phyloP scores from a whole-genome alignment of 371 early-diverging fungal genomes.

The Coemansia sp. region DNA sequence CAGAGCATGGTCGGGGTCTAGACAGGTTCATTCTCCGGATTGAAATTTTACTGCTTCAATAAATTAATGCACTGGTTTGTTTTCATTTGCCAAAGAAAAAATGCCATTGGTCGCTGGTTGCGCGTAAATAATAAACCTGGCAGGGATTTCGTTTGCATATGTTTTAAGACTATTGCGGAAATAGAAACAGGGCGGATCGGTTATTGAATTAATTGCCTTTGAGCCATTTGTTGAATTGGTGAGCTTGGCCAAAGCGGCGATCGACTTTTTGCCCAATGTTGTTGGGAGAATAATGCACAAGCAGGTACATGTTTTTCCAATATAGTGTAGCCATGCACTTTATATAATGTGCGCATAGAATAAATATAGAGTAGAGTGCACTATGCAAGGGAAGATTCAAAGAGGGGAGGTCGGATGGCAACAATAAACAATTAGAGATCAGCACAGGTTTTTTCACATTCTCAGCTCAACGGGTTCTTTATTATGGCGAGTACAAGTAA shows the following conservation, averaged over 20 bases:
- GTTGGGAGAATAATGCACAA: neutral
- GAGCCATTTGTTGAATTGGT: neutral
- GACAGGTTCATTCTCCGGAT: constrained; percentile 3
- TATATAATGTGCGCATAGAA: neutral
- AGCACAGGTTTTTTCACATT: neutral
- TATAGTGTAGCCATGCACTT: constrained; percentile 5
- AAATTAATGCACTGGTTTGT: neutral
- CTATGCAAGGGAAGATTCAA: constrained; percentile 19
- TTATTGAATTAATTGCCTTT: neutral
- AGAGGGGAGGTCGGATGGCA: neutral
- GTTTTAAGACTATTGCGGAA: neutral
- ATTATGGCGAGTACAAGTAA: neutral
- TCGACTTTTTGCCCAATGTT: neutral
- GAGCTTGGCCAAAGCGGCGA: neutral
- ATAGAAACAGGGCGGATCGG: neutral
- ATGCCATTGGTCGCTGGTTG: constrained; percentile 1
- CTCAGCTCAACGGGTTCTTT: neutral
- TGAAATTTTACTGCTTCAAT: neutral
- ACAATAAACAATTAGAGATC: neutral
- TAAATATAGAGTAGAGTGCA: constrained; percentile 8
- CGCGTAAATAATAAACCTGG: neutral
- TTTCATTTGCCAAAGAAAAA: neutral
- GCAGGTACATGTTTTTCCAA: constrained; percentile 1
- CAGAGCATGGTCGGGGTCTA: neutral
- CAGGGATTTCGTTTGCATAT: neutral